Base-by-base conservation (phyloP, 352 stramenopile genomes). In the Phytophthora brassicae region DNA sequence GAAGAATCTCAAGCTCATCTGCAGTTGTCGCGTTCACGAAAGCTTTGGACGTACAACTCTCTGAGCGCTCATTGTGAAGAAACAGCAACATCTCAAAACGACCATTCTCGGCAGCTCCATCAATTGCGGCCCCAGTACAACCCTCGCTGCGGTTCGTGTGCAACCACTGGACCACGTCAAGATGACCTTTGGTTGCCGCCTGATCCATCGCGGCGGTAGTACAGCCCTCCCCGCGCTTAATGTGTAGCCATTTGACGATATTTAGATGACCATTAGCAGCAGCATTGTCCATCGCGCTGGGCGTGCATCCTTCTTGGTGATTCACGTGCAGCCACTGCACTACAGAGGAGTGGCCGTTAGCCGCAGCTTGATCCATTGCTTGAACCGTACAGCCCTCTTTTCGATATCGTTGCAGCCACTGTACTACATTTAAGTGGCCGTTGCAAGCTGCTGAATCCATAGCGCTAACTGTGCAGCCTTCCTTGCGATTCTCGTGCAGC, bases 51-150 rank as follows among this genome's bases (percentile, higher is more conserved):
- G 57, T 69, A 16, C 55, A 70, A 12, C 52, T 49, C 24, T 66
- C 65, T 20, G 22, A 44, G 1, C 64, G 52, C 26, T 70, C 51
- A 1, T 44, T 47, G 22, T 60, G 60, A 14, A 80, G 62, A 64
- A 72, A 75, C 48, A 70, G 50, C 47, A 84, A 29, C 16, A 84
- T 48, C 20, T 81, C 61, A 6, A 78, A 78, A 35, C 74, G 68
- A 12, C 64, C 68, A 3, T 57, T 55, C 6, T 35, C 36, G 5
- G 64, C 64, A 2, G 68, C 64, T 45, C 56, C 51, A 42, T 77
- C 65, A 56, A 77, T 77, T 2, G 68, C 68, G 13, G 43, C 29
- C 12, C 44, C 48, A 6, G 58, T 65, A 45, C 68, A 75, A 16
- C 64, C 68, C 28, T 75, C 68, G 2, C 0, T 33, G 12, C 64